Evolutionary conservation across 2,329 filamentous ascomycete genomes (phyloP).

Genomic region (Penicillium frequentans): DNA sequence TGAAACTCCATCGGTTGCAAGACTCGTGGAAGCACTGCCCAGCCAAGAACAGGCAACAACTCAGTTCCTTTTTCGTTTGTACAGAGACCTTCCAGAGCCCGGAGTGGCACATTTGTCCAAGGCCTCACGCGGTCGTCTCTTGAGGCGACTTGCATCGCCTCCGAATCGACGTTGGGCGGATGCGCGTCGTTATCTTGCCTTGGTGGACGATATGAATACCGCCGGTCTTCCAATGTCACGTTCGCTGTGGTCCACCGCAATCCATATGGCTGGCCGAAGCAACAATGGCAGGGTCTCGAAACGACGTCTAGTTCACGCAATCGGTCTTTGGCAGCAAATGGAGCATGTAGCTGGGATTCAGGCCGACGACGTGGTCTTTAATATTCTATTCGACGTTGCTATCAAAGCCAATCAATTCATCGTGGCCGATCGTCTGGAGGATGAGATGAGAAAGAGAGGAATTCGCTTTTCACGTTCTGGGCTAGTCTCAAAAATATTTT

Average conservation of each 20-base stretch:
- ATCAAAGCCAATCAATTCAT: constrained; percentile 80
- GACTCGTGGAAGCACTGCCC: constrained; percentile 43
- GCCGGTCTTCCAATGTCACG: constrained; percentile 67
- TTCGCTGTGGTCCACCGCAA: constrained; percentile 79
- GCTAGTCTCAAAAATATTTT: constrained; percentile 79
- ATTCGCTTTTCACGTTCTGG: constrained; percentile 75
- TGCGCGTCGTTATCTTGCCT: constrained; percentile 75
- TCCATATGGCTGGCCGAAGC: constrained; percentile 75
- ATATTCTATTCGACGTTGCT: constrained; percentile 86
- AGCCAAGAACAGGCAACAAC: constrained; percentile 45
- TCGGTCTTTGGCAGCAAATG: constrained; percentile 88
- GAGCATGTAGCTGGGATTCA: constrained; percentile 67
- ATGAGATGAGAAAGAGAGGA: constrained; percentile 73
- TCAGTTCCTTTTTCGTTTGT: constrained; percentile 53
- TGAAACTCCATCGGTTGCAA: constrained; percentile 38
- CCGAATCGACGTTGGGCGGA: constrained; percentile 45
- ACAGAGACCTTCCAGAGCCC: constrained; percentile 54
- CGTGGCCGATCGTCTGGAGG: constrained; percentile 80
- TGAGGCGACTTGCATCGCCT: constrained; percentile 66
- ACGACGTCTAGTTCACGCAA: constrained; percentile 64
- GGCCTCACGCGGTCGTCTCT: constrained; percentile 59
- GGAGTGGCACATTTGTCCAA: constrained; percentile 53
- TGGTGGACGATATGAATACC: constrained; percentile 79
- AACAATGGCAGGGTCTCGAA: constrained; percentile 56
- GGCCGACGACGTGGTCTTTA: constrained; percentile 81